Conservation (phyloP, 306 rosid species). For the Arachis hypogaea region DNA sequence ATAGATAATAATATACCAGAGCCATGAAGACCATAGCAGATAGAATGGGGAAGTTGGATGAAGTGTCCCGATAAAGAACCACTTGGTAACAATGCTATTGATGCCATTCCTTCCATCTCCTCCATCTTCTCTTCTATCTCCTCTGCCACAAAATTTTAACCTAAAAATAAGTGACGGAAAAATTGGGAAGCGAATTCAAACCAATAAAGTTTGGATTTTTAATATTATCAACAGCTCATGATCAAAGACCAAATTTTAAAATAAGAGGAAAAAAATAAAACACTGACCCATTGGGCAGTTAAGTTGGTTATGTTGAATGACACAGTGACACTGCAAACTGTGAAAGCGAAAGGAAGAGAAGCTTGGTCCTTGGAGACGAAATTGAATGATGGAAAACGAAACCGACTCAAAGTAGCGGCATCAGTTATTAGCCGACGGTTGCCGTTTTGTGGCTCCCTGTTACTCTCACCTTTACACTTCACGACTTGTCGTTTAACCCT, state of each 20-base stretch:
- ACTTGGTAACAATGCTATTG: constrained; percentile 77
- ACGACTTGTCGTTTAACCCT: no score
- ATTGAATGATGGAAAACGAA: neutral
- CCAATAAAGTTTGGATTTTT: constrained; percentile 25
- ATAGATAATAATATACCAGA: constrained; percentile 50
- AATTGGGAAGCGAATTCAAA: constrained; percentile 1
- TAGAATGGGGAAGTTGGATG: constrained; percentile 67
- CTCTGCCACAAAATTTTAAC: constrained; percentile 33
- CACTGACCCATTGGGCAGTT: constrained; percentile 30
- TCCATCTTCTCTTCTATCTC: constrained; percentile 46
- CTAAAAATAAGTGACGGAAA: neutral
- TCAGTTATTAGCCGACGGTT: no score
- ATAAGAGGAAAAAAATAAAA: no score
- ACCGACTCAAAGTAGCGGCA: neutral
- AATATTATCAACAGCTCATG: neutral
- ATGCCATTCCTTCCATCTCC: constrained; percentile 89
- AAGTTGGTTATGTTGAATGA: no score
- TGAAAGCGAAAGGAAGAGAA: constrained; percentile 13
- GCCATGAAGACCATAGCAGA: constrained; percentile 89
- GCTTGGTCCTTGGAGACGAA: no score
- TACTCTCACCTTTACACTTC: no score
- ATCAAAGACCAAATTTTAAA: neutral
- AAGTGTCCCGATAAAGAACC: constrained; percentile 94
- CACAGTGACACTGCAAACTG: neutral
- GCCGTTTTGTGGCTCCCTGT: no score